Conservation (phyloP, 306 rosid species). For the Vigna radiata region DNA sequence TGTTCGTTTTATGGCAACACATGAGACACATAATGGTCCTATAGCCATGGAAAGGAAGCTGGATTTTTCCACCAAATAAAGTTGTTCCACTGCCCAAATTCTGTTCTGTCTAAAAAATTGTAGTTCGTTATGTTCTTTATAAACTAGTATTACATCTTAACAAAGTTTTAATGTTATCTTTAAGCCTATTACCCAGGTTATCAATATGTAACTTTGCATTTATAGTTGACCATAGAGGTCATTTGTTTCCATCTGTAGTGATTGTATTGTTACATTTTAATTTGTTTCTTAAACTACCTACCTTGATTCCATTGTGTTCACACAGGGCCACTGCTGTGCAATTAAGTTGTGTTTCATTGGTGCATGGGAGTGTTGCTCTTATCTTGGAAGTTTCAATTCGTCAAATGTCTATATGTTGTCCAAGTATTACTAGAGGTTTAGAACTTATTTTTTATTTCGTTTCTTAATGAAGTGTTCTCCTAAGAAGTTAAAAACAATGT, state of each 20-base stretch:
- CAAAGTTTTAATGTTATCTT: not conserved
- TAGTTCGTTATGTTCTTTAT: conserved; percentile 10
- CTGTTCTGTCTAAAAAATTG: not conserved
- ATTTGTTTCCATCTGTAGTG: conserved; percentile 27
- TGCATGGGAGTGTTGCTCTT: conserved; percentile 2
- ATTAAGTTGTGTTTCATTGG: not conserved
- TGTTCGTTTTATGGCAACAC: not conserved
- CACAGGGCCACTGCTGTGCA: conserved; percentile 35
- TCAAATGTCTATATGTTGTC: conserved; percentile 21
- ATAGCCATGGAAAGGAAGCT: conserved; percentile 15
- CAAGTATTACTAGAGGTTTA: conserved; percentile 12
- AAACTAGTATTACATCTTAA: not conserved
- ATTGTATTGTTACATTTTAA: conserved; percentile 23
- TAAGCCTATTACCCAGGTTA: not conserved
- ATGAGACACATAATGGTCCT: conserved; percentile 10
- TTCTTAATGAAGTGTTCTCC: conserved; percentile 12
- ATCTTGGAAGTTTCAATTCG: conserved; percentile 36
- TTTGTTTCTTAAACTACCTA: conserved; percentile 14
- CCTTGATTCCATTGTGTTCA: conserved; percentile 18
- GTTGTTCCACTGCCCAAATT: not conserved
- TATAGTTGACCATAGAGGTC: conserved; percentile 15
- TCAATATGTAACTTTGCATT: conserved; percentile 10
- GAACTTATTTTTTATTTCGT: conserved; percentile 26
- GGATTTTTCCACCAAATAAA: conserved; percentile 6
- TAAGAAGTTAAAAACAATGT: conserved; percentile 37